These are phyloP conservation scores for Paramecium caudatum DNA, from an alignment of 73 alveolate species.

Conservation along the genomic window DNA sequence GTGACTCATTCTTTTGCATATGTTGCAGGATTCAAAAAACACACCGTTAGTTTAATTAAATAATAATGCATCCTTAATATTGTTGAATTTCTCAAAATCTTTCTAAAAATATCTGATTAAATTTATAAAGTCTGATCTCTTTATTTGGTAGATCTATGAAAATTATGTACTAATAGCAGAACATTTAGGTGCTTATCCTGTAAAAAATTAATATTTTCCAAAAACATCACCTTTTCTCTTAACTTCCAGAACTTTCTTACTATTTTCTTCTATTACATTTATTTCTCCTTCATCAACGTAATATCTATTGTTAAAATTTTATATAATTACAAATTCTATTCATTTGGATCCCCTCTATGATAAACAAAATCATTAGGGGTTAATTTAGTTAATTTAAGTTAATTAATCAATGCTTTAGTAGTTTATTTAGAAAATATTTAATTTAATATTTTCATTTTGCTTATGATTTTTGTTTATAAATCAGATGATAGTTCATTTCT, in stretches of 20 bases:
- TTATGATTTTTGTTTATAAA: not conserved
- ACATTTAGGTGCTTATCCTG: not conserved
- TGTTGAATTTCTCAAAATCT: slow-evolving; percentile 61
- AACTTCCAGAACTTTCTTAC: not conserved
- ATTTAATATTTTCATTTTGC: not conserved
- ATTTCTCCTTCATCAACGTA: not conserved
- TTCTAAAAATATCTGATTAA: slow-evolving; percentile 11
- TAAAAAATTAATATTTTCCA: not conserved
- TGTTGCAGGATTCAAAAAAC: not conserved
- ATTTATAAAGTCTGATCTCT: slow-evolving; percentile 39
- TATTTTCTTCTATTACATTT: not conserved
- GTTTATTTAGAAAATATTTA: not conserved
- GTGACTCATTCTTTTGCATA: not conserved
- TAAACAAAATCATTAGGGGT: not conserved
- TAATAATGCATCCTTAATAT: not conserved
- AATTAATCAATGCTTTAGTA: not conserved
- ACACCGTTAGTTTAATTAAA: not conserved
- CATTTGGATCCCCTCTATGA: not conserved
- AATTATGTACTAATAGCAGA: slow-evolving; percentile 23
- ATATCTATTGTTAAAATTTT: not conserved
- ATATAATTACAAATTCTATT: not conserved
- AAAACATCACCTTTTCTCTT: not conserved
- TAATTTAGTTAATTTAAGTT: not conserved
- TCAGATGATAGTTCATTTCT: not conserved
- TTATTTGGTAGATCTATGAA: not conserved